Evolutionary conservation across 2,329 filamentous ascomycete species (phyloP), one percentile per base, ranked within the genome.

Genomic region (Trichoderma gracile): DNA sequence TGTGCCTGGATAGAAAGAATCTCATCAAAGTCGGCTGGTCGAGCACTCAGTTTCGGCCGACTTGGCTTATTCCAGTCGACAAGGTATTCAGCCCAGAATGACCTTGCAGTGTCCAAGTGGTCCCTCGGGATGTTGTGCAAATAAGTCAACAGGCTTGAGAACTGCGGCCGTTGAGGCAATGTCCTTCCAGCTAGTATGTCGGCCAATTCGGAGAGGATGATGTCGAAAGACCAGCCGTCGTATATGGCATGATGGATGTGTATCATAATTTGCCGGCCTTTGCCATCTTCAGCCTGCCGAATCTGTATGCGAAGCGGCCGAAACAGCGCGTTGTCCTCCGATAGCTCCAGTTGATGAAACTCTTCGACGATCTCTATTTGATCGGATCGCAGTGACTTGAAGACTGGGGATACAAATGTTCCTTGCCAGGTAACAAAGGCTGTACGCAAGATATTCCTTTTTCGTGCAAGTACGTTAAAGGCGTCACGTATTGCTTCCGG

Each of bases 151-250:
- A 96, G 76, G 0, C 82, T 72, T 0, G 80, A 77, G 69, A 91
- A 96, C 27, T 86, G 81, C 0, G 86, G 84, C 30, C 88, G 80
- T 1, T 69, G 47, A 0, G 68, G 43, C 1, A 78, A 67, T 5
- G 56, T 15, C 1, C 67, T 60, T 9, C 73, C 72, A 30, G 58
- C 56, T 0, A 90, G 70, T 1, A 89, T 68, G 0, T 70, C 71
- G 4, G 83, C 80, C 5, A 96, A 77, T 73, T 97, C 92, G 27
- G 82, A 78, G 15, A 91, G 70, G 0, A 96, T 76, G 33, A 94
- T 79, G 58, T 97, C 90, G 72, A 93, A 83, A 0, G 92, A 93
- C 93, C 93, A 97, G n/a, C 93, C 93, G 74, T 97, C 93, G 72
- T 96, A 97, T 1, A 96, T 74, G 0, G 91, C 87, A 75, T 97